Conservation (phyloP, 805 yeast species). For the Brettanomyces custersianus region DNA sequence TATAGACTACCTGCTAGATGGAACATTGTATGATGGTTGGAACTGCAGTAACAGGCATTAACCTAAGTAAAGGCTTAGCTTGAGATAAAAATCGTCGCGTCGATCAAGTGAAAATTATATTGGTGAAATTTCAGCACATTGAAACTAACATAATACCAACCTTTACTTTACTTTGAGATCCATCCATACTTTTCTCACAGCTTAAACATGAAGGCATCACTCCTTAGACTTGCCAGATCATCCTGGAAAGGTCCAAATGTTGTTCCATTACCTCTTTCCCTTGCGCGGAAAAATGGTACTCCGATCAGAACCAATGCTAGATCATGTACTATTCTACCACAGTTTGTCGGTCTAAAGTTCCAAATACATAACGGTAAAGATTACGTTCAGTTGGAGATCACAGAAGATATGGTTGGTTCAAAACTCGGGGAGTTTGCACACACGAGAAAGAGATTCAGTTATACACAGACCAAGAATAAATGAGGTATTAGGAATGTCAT, state of each 20-base stretch:
- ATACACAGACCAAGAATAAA: constrained; percentile 68
- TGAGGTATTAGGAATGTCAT: no score
- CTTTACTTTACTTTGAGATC: neutral
- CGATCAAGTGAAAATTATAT: neutral
- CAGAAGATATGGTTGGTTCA: constrained; percentile 95
- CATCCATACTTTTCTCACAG: neutral
- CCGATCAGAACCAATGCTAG: constrained; percentile 96
- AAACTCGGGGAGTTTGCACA: constrained; percentile 94
- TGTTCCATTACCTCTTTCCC: constrained; percentile 88
- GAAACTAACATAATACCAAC: no score
- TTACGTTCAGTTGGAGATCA: constrained; percentile 76
- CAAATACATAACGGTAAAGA: constrained; percentile 96
- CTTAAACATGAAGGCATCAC: constrained; percentile 29
- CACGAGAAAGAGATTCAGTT: constrained; percentile 81
- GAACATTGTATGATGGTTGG: constrained; percentile 36
- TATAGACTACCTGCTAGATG: constrained; percentile 59
- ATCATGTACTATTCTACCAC: constrained; percentile 89
- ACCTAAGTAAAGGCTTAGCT: no score
- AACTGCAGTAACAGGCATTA: no score
- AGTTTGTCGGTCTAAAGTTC: constrained; percentile 88
- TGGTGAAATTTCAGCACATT: neutral
- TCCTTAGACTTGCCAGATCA: constrained; percentile 37
- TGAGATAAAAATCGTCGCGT: no score
- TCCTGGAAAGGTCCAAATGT: constrained; percentile 81
- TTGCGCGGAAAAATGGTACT: constrained; percentile 69